phyloP scores from a whole-genome alignment of 768 basidiomycete species.

The Pisolithus tinctorius region DNA sequence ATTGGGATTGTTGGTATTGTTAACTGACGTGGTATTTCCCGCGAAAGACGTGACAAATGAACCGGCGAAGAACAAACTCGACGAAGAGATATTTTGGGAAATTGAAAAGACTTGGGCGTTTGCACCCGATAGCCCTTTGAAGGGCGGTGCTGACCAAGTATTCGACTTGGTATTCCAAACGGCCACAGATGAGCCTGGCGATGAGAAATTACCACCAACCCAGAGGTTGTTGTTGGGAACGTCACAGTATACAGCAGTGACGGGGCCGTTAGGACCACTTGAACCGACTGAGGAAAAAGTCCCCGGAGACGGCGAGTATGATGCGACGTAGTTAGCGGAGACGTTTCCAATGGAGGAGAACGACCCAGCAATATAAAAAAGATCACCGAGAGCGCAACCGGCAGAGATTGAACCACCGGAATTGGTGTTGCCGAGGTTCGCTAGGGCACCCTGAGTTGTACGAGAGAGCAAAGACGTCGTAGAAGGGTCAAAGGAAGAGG shows the following conservation, averaged over 20 bases:
- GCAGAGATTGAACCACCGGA: slow-evolving; percentile 70
- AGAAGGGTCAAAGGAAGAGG: slow-evolving; percentile 59
- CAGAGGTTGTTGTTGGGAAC: slow-evolving; percentile 55
- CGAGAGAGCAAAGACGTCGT: slow-evolving; percentile 68
- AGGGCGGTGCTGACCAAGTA: slow-evolving; percentile 74
- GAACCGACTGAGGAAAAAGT: slow-evolving; percentile 58
- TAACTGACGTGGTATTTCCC: slow-evolving; percentile 41
- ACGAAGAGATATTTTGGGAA: slow-evolving; percentile 58
- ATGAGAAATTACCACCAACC: slow-evolving; percentile 72
- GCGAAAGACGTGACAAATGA: slow-evolving; percentile 75
- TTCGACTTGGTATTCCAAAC: slow-evolving; percentile 57
- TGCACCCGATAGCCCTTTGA: slow-evolving; percentile 73
- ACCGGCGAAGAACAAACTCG: slow-evolving; percentile 82
- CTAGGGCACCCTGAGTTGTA: slow-evolving; percentile 56
- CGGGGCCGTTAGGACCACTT: slow-evolving; percentile 65
- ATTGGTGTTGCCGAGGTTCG: slow-evolving; percentile 70
- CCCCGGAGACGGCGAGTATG: slow-evolving; percentile 57
- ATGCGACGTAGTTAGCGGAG: slow-evolving; percentile 64
- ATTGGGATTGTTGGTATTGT: slow-evolving; percentile 76
- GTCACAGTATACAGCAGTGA: slow-evolving; percentile 80
- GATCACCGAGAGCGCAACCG: slow-evolving; percentile 61
- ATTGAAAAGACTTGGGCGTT: slow-evolving; percentile 70
- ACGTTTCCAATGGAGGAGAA: slow-evolving; percentile 67
- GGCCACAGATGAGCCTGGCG: slow-evolving; percentile 61
- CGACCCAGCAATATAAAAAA: slow-evolving; percentile 75